phyloP scores from a whole-genome alignment of 345 rosid species.

The Noccaea bulbosa region DNA sequence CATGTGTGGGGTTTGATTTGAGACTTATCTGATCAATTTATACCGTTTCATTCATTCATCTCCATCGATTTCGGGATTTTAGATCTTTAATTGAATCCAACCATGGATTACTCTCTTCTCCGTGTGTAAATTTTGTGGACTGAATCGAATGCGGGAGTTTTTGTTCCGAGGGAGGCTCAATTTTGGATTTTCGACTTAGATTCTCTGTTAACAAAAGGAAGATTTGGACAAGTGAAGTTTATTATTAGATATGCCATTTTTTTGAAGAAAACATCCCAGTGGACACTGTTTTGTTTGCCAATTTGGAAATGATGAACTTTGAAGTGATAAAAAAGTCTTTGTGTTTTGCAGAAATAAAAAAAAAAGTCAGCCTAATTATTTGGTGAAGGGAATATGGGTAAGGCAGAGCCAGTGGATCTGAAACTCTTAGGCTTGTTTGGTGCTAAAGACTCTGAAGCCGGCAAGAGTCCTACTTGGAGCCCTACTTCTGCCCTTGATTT shows the following conservation, averaged over 20 bases:
- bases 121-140: too few species aligned
- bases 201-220: too few species aligned
- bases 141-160: not conserved
- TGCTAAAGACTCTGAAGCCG: slow-evolving; percentile 40
- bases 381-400: too few species aligned
- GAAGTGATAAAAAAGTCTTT: too few species aligned
- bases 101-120: not conserved
- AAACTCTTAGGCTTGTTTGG: slow-evolving; percentile 48
- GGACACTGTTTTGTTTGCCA: too few species aligned
- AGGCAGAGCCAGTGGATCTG: slow-evolving; percentile 10
- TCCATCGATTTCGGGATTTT: not conserved
- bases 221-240: too few species aligned
- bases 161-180: not conserved
- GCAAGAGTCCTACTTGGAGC: slow-evolving; percentile 64
- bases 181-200: not conserved
- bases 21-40: slow-evolving; percentile 3
- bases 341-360: too few species aligned
- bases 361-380: too few species aligned
- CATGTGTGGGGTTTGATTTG: not conserved
- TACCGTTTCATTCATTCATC: not conserved
- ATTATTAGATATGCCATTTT: too few species aligned
- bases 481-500: slow-evolving; percentile 74
- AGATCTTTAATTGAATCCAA: not conserved
- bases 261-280: too few species aligned
- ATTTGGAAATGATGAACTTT: too few species aligned